Evolutionary conservation across 2,329 filamentous ascomycete genomes (phyloP).

Genomic region (Metarhizium rileyi): DNA sequence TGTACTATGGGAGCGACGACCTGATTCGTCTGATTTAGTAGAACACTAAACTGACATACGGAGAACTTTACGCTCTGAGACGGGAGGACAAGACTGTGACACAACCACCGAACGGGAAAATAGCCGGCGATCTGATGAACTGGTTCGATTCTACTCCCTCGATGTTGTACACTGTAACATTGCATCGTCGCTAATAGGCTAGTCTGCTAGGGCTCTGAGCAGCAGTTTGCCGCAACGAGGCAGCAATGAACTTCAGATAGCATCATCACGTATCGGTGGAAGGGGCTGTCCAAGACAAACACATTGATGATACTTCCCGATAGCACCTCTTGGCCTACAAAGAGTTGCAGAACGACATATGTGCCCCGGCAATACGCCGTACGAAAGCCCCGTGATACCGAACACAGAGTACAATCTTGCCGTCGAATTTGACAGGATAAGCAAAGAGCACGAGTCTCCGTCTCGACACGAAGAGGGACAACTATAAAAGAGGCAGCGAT

Average conservation of each 20-base stretch:
- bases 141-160: neutral
- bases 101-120: neutral
- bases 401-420: neutral
- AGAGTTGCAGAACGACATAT: neutral
- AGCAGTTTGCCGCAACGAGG: neutral
- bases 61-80: neutral
- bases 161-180: neutral
- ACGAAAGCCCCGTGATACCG: neutral
- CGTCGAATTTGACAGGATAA: neutral
- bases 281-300: neutral
- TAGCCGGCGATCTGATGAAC: neutral
- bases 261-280: neutral
- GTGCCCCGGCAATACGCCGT: neutral
- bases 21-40: neutral
- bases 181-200: neutral
- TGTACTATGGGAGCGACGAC: neutral
- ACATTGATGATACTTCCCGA: neutral
- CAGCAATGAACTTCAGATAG: neutral
- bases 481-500: neutral
- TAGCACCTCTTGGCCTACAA: neutral
- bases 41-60: neutral
- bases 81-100: neutral
- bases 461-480: neutral
- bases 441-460: neutral
- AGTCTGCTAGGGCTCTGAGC: too few species aligned